These are phyloP conservation scores for Fusarium nematophilum DNA, from an alignment of 2,329 filamentous ascomycete species.

Conservation along the genomic window DNA sequence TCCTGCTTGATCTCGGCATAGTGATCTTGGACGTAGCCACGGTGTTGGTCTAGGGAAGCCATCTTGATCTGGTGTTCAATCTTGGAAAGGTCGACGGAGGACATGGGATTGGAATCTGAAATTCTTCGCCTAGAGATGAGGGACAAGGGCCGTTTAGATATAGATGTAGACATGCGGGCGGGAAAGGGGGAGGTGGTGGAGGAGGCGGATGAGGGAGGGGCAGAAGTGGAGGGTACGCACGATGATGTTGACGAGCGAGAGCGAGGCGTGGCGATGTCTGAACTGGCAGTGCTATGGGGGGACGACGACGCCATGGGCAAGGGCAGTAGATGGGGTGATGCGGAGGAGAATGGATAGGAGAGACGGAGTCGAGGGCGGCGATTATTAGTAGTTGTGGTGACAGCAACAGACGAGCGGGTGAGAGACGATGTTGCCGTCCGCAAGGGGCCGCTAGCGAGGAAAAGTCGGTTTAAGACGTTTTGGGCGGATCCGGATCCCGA, in stretches of 20 bases:
- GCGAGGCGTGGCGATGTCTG: conserved; percentile 66
- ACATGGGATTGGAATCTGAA: conserved; percentile 66
- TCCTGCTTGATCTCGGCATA: conserved; percentile 67
- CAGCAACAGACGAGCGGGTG: conserved; percentile 35
- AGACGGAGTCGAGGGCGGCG: conserved; percentile 43
- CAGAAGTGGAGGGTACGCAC: conserved; percentile 59
- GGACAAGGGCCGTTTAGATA: conserved; percentile 64
- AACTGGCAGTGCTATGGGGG: conserved; percentile 59
- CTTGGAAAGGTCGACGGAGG: conserved; percentile 65
- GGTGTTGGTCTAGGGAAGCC: conserved; percentile 68
- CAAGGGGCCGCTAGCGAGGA: conserved; percentile 47
- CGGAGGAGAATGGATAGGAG: conserved; percentile 39
- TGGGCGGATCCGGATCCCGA: conserved; percentile 44
- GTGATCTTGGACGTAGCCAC: conserved; percentile 68
- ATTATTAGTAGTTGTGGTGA: conserved; percentile 46
- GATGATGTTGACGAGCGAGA: conserved; percentile 59
- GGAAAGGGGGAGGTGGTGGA: conserved; percentile 60
- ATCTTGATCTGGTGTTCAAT: conserved; percentile 71
- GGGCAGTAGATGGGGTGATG: conserved; percentile 42
- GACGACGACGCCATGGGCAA: conserved; percentile 47
- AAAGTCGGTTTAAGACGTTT: conserved; percentile 50
- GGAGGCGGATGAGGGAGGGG: conserved; percentile 52
- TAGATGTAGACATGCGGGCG: conserved; percentile 51
- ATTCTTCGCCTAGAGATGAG: conserved; percentile 58
- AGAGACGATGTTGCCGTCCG: conserved; percentile 42